Base-by-base conservation (phyloP, 2,329 filamentous ascomycete species). In the Fusarium camptoceras region DNA sequence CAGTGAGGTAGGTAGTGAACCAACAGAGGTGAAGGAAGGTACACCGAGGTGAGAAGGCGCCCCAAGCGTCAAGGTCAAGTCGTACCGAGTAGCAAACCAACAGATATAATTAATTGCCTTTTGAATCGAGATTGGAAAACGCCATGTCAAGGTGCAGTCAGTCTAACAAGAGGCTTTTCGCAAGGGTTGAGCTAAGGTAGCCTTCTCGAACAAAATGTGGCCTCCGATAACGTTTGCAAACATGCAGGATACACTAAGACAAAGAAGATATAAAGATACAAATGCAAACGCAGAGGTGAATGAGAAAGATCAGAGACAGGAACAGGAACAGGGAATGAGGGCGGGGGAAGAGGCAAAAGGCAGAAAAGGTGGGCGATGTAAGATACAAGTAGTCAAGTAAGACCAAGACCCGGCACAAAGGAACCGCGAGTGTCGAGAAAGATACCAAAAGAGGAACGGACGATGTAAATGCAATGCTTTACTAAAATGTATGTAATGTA, bases 351-450 rank as follows among this genome's bases (percentile, higher is more conserved):
- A 27, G 27, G 28, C 44, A 46, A 58, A 44, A 54, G 55, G 48
- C n/a, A 22, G 55, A 58, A 56, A 50, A 62, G 68, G 55, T 34
- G 24, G 31, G 28, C 15, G 49, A 28, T 16, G 41, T 55, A 64
- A 63, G 60, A 68, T 75, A 75, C 49, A 73, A 73, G 66, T 72
- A 74, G 58, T 63, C 41, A 47, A 28, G 46, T 46, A 31, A 49
- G 56, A 55, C 53, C 49, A 64, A 64, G 53, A 49, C 22, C 59
- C 56, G 65, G 68, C 47, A 70, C 58, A 70, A 67, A 61, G 55
- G 58, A 61, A 57, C 39, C 48, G 48, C 30, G 44, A 51, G 27
- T 10, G 28, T 34, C 58, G 28, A 48, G 50, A 42, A 60, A 57
- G 37, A 55, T 56, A 18, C 51, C 56, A n/a, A 59, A 70, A 70